phyloP scores from a whole-genome alignment of 768 basidiomycete genomes.

The Strobilomyces echinocephalus region DNA sequence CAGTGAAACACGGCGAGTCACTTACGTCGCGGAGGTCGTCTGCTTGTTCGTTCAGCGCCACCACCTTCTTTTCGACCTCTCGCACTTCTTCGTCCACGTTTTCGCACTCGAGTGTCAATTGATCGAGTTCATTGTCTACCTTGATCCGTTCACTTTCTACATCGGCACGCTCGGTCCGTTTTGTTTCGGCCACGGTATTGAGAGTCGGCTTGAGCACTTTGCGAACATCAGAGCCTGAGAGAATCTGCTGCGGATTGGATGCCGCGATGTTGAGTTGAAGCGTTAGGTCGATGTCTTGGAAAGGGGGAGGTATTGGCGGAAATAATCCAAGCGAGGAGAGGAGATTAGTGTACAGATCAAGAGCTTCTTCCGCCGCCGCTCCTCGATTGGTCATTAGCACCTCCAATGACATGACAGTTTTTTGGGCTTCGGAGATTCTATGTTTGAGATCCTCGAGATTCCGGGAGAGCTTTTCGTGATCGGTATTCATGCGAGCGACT shows the following conservation, averaged over 20 bases:
- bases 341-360: conserved; percentile 73
- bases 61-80: conserved; percentile 71
- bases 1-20: conserved; percentile 2
- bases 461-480: conserved; percentile 72
- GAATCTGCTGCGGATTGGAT: conserved; percentile 62
- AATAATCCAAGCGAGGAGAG: conserved; percentile 73
- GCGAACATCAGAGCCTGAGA: conserved; percentile 65
- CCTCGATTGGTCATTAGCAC: conserved; percentile 77
- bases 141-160: conserved; percentile 76
- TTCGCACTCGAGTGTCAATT: conserved; percentile 71
- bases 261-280: conserved; percentile 78
- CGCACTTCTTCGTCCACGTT: conserved; percentile 74
- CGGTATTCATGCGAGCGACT: conserved; percentile 84
- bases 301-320: conserved; percentile 66
- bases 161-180: conserved; percentile 61
- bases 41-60: conserved; percentile 65
- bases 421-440: conserved; percentile 71
- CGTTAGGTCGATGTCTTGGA: conserved; percentile 69
- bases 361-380: conserved; percentile 75
- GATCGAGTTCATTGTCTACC: conserved; percentile 80
- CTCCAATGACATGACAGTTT: conserved; percentile 72
- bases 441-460: conserved; percentile 72
- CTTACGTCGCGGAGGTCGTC: conserved; percentile 78
- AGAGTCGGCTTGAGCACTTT: conserved; percentile 75
- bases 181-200: conserved; percentile 63